A percentile compares a stretch with the other conserved stretches of the same genome.
Conservation (phyloP, 2,329 filamentous ascomycete genomes). For the Hypoxylon sp. region DNA sequence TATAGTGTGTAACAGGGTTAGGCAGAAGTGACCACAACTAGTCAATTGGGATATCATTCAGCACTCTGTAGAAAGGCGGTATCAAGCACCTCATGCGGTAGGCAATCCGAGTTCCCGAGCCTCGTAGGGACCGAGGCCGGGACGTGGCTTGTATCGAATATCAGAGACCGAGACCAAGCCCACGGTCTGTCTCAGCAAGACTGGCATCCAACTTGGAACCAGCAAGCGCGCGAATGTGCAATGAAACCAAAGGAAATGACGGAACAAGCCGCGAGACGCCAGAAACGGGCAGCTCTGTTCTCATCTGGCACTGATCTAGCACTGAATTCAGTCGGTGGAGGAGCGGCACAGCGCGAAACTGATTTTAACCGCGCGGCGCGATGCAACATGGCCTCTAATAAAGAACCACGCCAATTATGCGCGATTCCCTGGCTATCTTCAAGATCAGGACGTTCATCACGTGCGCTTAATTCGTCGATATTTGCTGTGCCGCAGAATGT, state of each 20-base stretch:
- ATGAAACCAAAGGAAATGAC: conserved; percentile 2
- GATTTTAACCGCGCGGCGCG: conserved; percentile 39
- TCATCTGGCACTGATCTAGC: conserved; percentile 1
- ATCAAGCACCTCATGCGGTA: conserved; percentile 5
- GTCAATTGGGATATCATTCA: background rate
- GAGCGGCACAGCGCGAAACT: conserved; percentile 36
- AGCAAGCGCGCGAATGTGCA: conserved; percentile 12
- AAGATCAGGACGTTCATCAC: conserved; percentile 13
- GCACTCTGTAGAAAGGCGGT: conserved; percentile 14
- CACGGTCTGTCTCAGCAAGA: conserved; percentile 26
- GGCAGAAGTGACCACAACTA: conserved; percentile 21
- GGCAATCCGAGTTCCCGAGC: conserved; percentile 12
- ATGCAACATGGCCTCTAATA: conserved; percentile 33
- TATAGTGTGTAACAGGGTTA: conserved; percentile 32
- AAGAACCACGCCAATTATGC: conserved; percentile 6
- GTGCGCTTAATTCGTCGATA: conserved; percentile 17
- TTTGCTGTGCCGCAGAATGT: conserved; percentile 40
- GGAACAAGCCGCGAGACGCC: conserved; percentile 11
- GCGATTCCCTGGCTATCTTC: background rate
- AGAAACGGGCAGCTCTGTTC: conserved; percentile 21
- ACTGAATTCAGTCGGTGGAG: conserved; percentile 8
- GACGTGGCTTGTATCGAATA: conserved; percentile 31
- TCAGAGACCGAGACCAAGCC: conserved; percentile 25
- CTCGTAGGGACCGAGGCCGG: conserved; percentile 17
- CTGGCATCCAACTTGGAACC: conserved; percentile 12